Evolutionary conservation across 257 asterid species (phyloP), one percentile per base, ranked within the genome.

Genomic region (Oldenlandia corymbosa): DNA sequence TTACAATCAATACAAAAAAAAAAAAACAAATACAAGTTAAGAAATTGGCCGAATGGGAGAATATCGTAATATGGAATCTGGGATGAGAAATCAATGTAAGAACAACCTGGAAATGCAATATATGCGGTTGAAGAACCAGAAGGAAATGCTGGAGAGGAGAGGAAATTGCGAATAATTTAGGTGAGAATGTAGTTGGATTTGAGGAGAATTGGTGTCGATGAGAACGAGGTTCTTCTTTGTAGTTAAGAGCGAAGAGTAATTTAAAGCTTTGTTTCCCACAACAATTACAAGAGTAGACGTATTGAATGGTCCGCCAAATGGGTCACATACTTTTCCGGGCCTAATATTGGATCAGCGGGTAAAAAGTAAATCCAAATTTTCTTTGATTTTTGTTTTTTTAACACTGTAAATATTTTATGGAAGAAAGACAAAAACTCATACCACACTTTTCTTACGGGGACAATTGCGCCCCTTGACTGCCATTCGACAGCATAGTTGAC

Each of bases 251-350:
- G 21, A n/a, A 43, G 47, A 34, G 42, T 55, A 34, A 28, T 30
- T 55, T n/a, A 16, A 11, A 20, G 31, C 53, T 18, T n/a, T 20
- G 53, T 18, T 47, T 47, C 26, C 53, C 26, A 47, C 53, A 11
- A 17, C 48, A 17, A 43, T 5, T 43, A 43, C 48, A 34, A 43
- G 48, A 47, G 26, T 20, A 47, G 26, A 47, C 26, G 62, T 21
- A 50, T 67, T 54, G 74, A 62, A 75, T 43, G 62, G 61, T 75
- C 80, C 80, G 80, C 77, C 80, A 43, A 70, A 10, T 1, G 12
- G 71, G 57, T 23, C 30, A 24, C 18, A n/a, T n/a, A 56, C 42
- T 31, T 30, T 30, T 56, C 18, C 21, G 50, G 9, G 39, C n/a
- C n/a, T n/a, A n/a, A n/a, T n/a, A n/a, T n/a, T n/a, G n/a, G n/a